phyloP scores from a whole-genome alignment of 257 asterid genomes.

The Paulownia fortunei region DNA sequence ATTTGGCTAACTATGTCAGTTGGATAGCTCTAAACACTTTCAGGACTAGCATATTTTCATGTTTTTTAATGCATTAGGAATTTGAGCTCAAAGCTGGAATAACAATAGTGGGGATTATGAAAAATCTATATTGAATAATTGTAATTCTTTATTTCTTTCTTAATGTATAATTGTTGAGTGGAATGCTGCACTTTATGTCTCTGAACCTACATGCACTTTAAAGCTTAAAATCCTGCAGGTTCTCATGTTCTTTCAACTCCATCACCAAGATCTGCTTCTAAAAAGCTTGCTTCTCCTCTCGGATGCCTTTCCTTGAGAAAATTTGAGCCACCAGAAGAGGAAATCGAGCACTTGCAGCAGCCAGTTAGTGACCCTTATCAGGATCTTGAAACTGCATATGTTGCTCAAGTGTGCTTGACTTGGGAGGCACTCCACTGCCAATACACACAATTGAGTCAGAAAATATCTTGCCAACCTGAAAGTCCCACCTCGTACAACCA shows the following conservation, averaged over 20 bases:
- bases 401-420: constrained; percentile 90
- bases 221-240: constrained; percentile 47
- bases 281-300: constrained; percentile 78
- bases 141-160: neutral
- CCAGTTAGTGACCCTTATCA: constrained; percentile 58
- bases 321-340: constrained; percentile 70
- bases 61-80: too few species aligned
- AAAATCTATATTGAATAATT: too few species aligned
- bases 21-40: too few species aligned
- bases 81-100: too few species aligned
- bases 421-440: constrained; percentile 98
- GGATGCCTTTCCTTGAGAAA: constrained; percentile 84
- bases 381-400: constrained; percentile 88
- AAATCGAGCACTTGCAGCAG: constrained; percentile 77
- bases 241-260: constrained; percentile 58
- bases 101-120: too few species aligned
- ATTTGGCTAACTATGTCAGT: neutral
- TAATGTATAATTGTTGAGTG: constrained; percentile 12
- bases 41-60: too few species aligned
- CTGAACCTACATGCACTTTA: neutral
- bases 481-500: constrained; percentile 68
- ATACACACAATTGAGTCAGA: constrained; percentile 82
- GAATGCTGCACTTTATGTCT: neutral
- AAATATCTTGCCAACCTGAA: constrained; percentile 63
- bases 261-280: constrained; percentile 76